Conservation (phyloP, 2,329 filamentous ascomycete genomes). For the Aspergillus sp. region DNA sequence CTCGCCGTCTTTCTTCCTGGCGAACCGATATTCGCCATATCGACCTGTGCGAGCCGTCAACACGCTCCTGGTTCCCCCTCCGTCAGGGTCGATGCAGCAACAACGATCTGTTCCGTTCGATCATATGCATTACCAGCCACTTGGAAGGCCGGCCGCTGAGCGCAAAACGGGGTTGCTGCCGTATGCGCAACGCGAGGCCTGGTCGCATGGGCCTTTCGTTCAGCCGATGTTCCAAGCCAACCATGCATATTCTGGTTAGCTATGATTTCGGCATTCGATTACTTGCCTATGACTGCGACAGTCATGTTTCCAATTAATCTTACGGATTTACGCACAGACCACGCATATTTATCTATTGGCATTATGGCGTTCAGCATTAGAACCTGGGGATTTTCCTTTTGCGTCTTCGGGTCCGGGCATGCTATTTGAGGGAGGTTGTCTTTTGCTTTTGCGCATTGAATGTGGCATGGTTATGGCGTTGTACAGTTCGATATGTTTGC, state of each 20-base stretch:
- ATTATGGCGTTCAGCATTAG: neutral
- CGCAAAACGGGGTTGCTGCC: conserved; percentile 61
- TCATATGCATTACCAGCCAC: conserved; percentile 74
- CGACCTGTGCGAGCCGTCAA: conserved; percentile 82
- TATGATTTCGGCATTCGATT: no score
- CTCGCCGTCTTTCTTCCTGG: conserved; percentile 79
- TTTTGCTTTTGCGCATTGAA: neutral
- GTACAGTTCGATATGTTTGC: conserved; percentile 6
- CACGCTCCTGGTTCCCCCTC: conserved; percentile 80
- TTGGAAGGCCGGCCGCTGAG: conserved; percentile 60
- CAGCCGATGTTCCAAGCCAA: conserved; percentile 23
- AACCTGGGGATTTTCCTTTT: neutral
- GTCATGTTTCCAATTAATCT: conserved; percentile 9
- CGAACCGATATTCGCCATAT: conserved; percentile 84
- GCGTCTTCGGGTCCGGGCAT: conserved; percentile 1
- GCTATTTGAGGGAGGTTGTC: no score
- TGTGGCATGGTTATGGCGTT: conserved; percentile 2
- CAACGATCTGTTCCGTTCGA: conserved; percentile 56
- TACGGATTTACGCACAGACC: conserved; percentile 19
- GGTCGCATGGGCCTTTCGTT: conserved; percentile 24
- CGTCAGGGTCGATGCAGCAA: conserved; percentile 67
- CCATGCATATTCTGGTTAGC: conserved; percentile 20
- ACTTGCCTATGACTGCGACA: no score
- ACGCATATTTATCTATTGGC: conserved; percentile 9
- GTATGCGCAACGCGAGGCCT: conserved; percentile 36